Evolutionary conservation across 768 basidiomycete species (phyloP).

Genomic region (Aureoboletus auriporus): DNA sequence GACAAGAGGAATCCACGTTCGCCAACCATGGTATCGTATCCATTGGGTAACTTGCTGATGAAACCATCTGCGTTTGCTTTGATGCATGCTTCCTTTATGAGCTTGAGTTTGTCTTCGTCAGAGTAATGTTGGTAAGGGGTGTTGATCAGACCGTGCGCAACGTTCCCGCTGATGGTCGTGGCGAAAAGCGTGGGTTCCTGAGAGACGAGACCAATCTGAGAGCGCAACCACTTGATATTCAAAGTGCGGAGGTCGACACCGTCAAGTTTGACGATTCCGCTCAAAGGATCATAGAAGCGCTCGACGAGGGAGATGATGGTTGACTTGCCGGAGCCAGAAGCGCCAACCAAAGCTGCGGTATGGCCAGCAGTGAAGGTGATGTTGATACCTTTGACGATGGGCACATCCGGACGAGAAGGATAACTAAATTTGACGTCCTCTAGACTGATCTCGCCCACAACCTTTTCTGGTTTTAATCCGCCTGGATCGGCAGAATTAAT

Average conservation of each 20-base stretch:
- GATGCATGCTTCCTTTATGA: constrained; percentile 82
- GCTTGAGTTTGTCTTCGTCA: constrained; percentile 68
- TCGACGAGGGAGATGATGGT: constrained; percentile 54
- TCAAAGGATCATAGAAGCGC: constrained; percentile 81
- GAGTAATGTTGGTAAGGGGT: constrained; percentile 63
- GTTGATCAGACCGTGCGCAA: constrained; percentile 80
- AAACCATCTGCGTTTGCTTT: constrained; percentile 90
- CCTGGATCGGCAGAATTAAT: constrained; percentile 75
- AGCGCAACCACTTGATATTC: constrained; percentile 82
- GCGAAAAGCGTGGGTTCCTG: constrained; percentile 88
- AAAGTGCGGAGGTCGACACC: constrained; percentile 69
- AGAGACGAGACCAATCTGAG: constrained; percentile 83
- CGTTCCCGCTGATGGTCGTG: constrained; percentile 77
- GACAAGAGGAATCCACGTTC: constrained; percentile 84
- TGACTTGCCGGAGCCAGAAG: constrained; percentile 79
- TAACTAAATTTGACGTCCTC: constrained; percentile 79
- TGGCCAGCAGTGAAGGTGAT: constrained; percentile 72
- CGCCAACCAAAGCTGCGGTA: constrained; percentile 75
- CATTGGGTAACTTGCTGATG: constrained; percentile 71
- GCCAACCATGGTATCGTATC: constrained; percentile 86
- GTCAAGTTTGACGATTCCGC: constrained; percentile 68
- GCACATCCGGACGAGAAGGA: constrained; percentile 77
- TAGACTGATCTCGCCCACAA: constrained; percentile 70
- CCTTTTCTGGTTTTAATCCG: constrained; percentile 65
- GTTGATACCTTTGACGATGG: constrained; percentile 68